These are phyloP conservation scores for Fusarium citri DNA, from an alignment of 2,329 filamentous ascomycete species.

Conservation along the genomic window DNA sequence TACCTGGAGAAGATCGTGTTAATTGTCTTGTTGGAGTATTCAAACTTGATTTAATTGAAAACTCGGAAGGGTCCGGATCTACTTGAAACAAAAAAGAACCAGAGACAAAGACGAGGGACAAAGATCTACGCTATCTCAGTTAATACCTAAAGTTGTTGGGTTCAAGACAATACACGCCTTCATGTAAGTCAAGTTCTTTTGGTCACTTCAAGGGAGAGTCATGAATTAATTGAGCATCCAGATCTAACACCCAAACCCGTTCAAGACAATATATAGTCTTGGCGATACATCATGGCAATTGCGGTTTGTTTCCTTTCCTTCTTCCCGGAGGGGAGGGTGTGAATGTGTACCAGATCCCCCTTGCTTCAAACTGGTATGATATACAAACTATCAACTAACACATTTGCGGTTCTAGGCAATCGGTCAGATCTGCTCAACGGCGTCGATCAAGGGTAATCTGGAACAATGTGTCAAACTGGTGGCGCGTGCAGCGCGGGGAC, in stretches of 20 bases:
- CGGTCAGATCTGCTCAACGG: slow-evolving; percentile 89
- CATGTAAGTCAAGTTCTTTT: slow-evolving; percentile 7
- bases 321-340: neutral
- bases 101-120: neutral
- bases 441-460: slow-evolving; percentile 82
- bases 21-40: slow-evolving; percentile 4
- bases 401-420: slow-evolving; percentile 70
- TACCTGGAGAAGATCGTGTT: neutral
- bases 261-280: slow-evolving; percentile 9
- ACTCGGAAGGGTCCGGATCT: neutral
- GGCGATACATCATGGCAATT: slow-evolving; percentile 40
- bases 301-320: slow-evolving; percentile 38
- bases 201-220: slow-evolving; percentile 17
- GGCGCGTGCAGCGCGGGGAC: slow-evolving; percentile 76
- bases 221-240: slow-evolving; percentile 1
- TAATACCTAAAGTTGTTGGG: neutral
- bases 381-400: slow-evolving; percentile 11
- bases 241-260: slow-evolving; percentile 15
- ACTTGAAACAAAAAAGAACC: slow-evolving; percentile 2
- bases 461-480: slow-evolving; percentile 79
- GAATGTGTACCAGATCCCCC: slow-evolving; percentile 7
- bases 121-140: neutral
- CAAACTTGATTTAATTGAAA: slow-evolving; percentile 1
- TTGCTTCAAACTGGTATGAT: slow-evolving; percentile 30
- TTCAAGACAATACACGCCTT: slow-evolving; percentile 6